These are phyloP conservation scores for Paramecium primaurelia DNA, from an alignment of 73 alveolate species.

Conservation along the genomic window DNA sequence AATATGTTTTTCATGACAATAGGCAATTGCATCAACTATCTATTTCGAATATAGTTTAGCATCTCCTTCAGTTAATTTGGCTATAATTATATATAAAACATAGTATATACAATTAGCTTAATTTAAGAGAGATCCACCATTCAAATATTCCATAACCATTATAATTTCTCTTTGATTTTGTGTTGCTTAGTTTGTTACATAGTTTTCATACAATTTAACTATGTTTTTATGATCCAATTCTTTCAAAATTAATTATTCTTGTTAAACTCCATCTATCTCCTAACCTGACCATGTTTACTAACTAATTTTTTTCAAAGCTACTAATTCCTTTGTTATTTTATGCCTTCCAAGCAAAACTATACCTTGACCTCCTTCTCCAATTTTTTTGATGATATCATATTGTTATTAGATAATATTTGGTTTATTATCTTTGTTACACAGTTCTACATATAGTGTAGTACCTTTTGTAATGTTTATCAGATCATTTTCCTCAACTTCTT, in stretches of 20 bases:
- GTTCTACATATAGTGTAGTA: not conserved
- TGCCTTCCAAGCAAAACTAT: conserved; percentile 59
- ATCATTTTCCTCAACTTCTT: not conserved
- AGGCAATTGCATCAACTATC: conserved; percentile 70
- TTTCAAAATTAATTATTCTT: conserved; percentile 67
- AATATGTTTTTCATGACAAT: conserved; percentile 72
- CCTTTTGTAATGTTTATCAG: not conserved
- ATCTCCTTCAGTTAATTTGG: conserved; percentile 66
- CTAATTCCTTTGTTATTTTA: conserved; percentile 73
- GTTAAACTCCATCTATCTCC: not conserved
- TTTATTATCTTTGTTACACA: not conserved
- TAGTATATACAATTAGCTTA: conserved; percentile 56
- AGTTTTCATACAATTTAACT: conserved; percentile 68
- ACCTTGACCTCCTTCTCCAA: conserved; percentile 64
- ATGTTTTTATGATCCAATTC: conserved; percentile 72
- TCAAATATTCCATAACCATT: conserved; percentile 86
- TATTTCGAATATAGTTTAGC: conserved; percentile 68
- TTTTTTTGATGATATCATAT: conserved; percentile 22
- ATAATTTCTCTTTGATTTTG: conserved; percentile 59
- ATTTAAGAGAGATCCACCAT: conserved; percentile 79
- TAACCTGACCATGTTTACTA: not conserved
- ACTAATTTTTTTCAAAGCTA: conserved; percentile 62
- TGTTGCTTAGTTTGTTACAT: conserved; percentile 49
- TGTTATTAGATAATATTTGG: not conserved
- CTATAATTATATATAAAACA: conserved; percentile 66